Base-by-base conservation (phyloP, 2,329 filamentous ascomycete genomes). In the Gnomoniopsis smithogilvyi region DNA sequence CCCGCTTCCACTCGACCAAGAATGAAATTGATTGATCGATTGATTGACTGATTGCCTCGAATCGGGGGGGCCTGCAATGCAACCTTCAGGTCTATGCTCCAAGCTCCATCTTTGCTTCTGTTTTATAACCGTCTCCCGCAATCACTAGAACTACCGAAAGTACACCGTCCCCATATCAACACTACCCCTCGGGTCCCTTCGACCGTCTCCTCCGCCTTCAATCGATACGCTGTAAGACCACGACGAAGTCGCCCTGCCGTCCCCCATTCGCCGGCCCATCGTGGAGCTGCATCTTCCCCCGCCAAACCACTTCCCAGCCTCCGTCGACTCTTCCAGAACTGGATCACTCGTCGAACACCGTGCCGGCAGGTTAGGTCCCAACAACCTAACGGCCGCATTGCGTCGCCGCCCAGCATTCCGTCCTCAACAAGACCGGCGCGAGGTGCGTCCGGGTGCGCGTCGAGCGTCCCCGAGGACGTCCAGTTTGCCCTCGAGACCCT, bases 401-500 rank as follows among this genome's bases (percentile, higher is more conserved):
- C 52, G 48, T 48, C 48, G 55, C 55, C 30, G 59, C 59, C 59
- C 56, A 62, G 57, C 49, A 62, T 62, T 62, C 60, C 56, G 54
- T 54, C 56, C 56, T 53, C 52, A 38, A 54, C 52, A n/a, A 33
- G 24, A 26, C 51, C 51, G 38, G 21, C 58, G 24, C 54, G 48
- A 41, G 59, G 51, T 48, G 51, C 59, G 59, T 48, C 56, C 45
- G 46, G 47, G 36, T 47, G 38, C 21, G 41, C 56, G 19, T 45
- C 56, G 24, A n/a, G 33, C 30, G 22, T 56, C 33, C 24, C 60
- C 30, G 69, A 68, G 61, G 67, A 68, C 62, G 64, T 63, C 50
- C 64, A 71, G 47, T 57, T 70, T 53, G 74, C 76, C 62, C 81
- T 83, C 73, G 85, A 87, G 61, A 80, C 84, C 30, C 72, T 88